These are phyloP conservation scores for Gigaspora rosea DNA, from an alignment of 192 early-diverging fungal genomes.

Conservation along the genomic window DNA sequence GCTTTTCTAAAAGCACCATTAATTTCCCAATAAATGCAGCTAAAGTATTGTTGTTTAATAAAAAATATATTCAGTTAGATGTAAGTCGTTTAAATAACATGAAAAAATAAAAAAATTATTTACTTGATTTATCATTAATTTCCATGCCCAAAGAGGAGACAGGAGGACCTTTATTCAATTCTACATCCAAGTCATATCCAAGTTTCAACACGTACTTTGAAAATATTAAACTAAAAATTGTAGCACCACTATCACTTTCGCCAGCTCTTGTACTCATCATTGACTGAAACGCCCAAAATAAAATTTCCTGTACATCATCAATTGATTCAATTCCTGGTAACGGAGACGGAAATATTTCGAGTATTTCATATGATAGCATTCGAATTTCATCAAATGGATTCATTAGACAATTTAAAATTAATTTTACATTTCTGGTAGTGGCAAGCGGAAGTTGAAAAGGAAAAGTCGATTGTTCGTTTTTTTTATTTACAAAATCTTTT, in stretches of 20 bases:
- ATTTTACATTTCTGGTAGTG: slow-evolving; percentile 46
- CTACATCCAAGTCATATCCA: slow-evolving; percentile 44
- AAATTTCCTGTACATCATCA: slow-evolving; percentile 51
- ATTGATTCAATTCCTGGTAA: slow-evolving; percentile 56
- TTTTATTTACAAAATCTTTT: slow-evolving; percentile 45
- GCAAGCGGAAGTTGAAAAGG: slow-evolving; percentile 58
- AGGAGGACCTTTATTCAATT: slow-evolving; percentile 12
- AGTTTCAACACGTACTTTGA: slow-evolving; percentile 68
- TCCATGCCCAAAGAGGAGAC: slow-evolving; percentile 16
- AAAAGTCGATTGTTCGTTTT: slow-evolving; percentile 45
- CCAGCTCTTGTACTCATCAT: slow-evolving; percentile 69
- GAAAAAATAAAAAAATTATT: not conserved
- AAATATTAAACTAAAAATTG: slow-evolving; percentile 77
- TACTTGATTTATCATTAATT: slow-evolving; percentile 13
- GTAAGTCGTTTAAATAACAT: not conserved
- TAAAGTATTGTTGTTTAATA: slow-evolving; percentile 27
- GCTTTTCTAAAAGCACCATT: slow-evolving; percentile 49
- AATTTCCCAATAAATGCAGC: slow-evolving; percentile 57
- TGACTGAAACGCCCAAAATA: slow-evolving; percentile 62
- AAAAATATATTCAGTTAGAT: not conserved
- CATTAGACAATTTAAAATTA: slow-evolving; percentile 63
- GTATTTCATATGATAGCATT: slow-evolving; percentile 67
- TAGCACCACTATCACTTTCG: slow-evolving; percentile 84
- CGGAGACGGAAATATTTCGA: slow-evolving; percentile 66
- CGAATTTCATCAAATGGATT: slow-evolving; percentile 80